Evolutionary conservation across 805 yeast genomes (phyloP).

Genomic region (Starmerella powellii): DNA sequence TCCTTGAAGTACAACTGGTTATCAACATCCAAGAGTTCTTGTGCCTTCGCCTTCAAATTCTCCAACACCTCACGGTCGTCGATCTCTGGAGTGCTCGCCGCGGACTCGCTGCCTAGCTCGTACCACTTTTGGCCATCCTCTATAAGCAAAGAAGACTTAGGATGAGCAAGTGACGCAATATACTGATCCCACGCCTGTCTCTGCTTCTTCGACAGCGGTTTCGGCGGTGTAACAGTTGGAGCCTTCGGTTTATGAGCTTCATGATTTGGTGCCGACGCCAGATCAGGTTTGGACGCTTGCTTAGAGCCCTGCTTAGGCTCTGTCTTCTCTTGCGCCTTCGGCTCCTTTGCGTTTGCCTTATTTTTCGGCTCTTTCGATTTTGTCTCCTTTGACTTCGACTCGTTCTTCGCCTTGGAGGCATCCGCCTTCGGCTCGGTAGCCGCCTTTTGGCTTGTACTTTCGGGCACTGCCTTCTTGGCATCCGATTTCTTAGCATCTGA

Average conservation of each 20-base stretch:
- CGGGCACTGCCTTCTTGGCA: background rate
- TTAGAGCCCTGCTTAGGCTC: background rate
- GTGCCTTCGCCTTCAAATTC: conserved; percentile 52
- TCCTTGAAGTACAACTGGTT: conserved; percentile 60
- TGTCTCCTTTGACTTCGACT: conserved; percentile 1
- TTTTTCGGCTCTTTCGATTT: background rate
- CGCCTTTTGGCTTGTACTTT: too few relatives aligned
- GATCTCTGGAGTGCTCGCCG: conserved; percentile 1
- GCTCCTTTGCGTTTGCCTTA: conserved; percentile 20
- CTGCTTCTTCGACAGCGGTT: conserved; percentile 11
- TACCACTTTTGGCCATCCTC: conserved; percentile 49
- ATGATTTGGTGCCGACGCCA: too few relatives aligned
- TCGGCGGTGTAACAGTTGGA: background rate
- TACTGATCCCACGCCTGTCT: conserved; percentile 14
- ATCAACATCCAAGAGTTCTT: conserved; percentile 53
- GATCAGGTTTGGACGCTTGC: background rate
- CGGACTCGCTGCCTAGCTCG: conserved; percentile 34
- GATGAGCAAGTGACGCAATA: conserved; percentile 7
- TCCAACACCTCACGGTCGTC: conserved; percentile 39
- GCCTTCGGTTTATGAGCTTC: background rate
- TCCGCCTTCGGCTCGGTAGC: too few relatives aligned
- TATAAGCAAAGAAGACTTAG: conserved; percentile 35
- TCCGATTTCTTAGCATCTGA: too few relatives aligned
- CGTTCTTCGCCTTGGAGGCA: conserved; percentile 19
- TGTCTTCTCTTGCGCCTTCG: conserved; percentile 17